Evolutionary conservation across 495 filamentous ascomycete species (phyloP).

Genomic region (Penicillium daleae): DNA sequence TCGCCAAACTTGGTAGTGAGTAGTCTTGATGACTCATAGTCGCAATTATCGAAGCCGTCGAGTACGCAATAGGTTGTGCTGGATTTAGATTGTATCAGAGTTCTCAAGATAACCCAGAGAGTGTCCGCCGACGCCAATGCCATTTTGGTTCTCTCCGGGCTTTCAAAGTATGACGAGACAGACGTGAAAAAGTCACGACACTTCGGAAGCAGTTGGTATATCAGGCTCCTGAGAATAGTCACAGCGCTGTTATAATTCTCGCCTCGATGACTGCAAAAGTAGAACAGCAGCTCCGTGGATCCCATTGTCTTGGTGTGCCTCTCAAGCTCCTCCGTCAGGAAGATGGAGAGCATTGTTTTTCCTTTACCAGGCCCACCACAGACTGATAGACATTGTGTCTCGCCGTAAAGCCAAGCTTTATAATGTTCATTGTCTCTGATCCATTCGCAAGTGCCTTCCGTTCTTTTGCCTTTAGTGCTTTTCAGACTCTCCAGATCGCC

Average conservation of each 20-base stretch:
- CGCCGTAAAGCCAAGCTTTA: background rate
- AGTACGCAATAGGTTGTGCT: background rate
- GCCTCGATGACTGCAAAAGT: background rate
- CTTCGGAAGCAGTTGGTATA: background rate
- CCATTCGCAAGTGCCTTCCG: background rate
- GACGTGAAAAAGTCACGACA: background rate
- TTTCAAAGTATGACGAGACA: background rate
- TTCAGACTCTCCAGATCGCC: background rate
- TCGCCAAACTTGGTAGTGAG: background rate
- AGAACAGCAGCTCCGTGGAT: background rate
- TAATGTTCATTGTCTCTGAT: background rate
- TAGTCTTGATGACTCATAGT: background rate
- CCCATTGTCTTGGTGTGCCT: background rate
- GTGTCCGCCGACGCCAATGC: background rate
- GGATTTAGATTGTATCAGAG: background rate
- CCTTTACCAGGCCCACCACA: background rate
- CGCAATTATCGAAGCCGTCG: background rate
- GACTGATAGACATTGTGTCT: background rate
- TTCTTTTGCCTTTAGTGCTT: background rate
- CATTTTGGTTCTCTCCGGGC: background rate
- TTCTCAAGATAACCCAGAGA: background rate
- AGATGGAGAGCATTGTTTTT: background rate
- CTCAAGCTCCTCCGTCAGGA: background rate
- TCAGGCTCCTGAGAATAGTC: background rate
- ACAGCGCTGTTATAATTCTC: background rate